phyloP scores from a whole-genome alignment of 345 rosid species.

The Linum lewisii region DNA sequence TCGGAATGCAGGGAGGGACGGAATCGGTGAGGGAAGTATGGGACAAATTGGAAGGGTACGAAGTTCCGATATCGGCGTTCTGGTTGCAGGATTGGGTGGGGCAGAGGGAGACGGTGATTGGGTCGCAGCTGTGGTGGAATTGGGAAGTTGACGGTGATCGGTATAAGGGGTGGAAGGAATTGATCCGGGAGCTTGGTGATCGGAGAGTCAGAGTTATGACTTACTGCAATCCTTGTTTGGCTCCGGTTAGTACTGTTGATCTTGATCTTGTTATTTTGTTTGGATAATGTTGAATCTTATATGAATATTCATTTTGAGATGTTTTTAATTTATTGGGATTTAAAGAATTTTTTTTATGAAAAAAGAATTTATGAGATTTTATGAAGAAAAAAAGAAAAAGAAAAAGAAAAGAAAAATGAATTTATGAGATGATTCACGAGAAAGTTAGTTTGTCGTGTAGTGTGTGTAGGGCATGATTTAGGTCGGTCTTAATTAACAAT shows the following conservation, averaged over 20 bases:
- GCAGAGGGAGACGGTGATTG: constrained; percentile 49
- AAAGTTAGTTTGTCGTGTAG: too few species aligned
- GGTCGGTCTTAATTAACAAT: too few species aligned
- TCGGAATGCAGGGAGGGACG: constrained; percentile 80
- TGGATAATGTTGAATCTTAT: too few species aligned
- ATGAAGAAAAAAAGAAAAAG: too few species aligned
- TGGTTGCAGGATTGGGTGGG: constrained; percentile 92
- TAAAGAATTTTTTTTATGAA: too few species aligned
- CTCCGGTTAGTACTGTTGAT: constrained; percentile 33
- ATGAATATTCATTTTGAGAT: too few species aligned
- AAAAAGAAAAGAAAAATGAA: too few species aligned
- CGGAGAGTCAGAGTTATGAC: constrained; percentile 56
- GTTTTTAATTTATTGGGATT: too few species aligned
- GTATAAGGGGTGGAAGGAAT: constrained; percentile 47
- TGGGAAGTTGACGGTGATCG: constrained; percentile 57
- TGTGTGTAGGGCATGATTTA: too few species aligned
- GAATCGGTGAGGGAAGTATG: constrained; percentile 39
- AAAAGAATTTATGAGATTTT: too few species aligned
- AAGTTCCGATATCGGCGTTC: constrained; percentile 59
- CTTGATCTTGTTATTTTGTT: neutral
- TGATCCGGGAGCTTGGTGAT: constrained; percentile 36
- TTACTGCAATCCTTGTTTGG: constrained; percentile 71
- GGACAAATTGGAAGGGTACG: constrained; percentile 33
- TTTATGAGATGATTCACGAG: too few species aligned
- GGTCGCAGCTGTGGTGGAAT: constrained; percentile 75